phyloP scores from a whole-genome alignment of 768 basidiomycete genomes.

The Hygrocybe punicea region DNA sequence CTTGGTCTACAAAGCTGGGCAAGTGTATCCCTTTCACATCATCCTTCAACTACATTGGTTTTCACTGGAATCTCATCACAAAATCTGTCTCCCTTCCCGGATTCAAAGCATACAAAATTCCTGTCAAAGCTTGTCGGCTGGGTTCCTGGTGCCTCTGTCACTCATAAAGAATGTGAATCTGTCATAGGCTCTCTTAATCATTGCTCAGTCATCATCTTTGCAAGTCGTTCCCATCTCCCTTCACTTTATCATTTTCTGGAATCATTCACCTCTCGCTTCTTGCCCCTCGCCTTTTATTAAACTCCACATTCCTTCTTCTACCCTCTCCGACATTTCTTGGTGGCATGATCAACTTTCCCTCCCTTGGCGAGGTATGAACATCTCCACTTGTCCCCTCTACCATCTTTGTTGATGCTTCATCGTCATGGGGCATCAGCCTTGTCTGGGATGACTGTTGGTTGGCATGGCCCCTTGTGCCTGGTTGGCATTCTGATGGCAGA shows the following conservation, averaged over 20 bases:
- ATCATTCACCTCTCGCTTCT: not conserved
- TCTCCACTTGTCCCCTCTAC: slow-evolving; percentile 10
- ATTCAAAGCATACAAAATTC: not conserved
- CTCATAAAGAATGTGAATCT: no score
- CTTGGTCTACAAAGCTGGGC: slow-evolving; percentile 4
- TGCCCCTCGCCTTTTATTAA: slow-evolving; percentile 1
- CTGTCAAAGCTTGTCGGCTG: no score
- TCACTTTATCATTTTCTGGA: slow-evolving; percentile 25
- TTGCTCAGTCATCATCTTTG: slow-evolving; percentile 21
- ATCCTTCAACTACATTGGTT: slow-evolving; percentile 25
- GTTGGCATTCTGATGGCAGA: slow-evolving; percentile 19
- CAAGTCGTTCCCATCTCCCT: slow-evolving; percentile 19
- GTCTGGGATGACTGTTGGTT: slow-evolving; percentile 22
- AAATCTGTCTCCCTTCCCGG: slow-evolving; percentile 21
- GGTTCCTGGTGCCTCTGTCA: no score
- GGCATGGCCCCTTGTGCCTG: slow-evolving; percentile 19
- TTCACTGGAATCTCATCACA: slow-evolving; percentile 27
- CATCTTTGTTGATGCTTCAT: slow-evolving; percentile 23
- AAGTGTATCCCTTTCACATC: slow-evolving; percentile 16
- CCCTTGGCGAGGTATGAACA: not conserved
- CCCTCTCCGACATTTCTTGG: slow-evolving; percentile 29
- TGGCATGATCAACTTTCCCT: slow-evolving; percentile 17
- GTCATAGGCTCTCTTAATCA: no score
- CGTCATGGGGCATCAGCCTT: no score
- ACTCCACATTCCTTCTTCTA: slow-evolving; percentile 14